Evolutionary conservation across 306 rosid genomes (phyloP), one percentile per base, ranked within the genome.

Genomic region (Trifolium subterraneum): DNA sequence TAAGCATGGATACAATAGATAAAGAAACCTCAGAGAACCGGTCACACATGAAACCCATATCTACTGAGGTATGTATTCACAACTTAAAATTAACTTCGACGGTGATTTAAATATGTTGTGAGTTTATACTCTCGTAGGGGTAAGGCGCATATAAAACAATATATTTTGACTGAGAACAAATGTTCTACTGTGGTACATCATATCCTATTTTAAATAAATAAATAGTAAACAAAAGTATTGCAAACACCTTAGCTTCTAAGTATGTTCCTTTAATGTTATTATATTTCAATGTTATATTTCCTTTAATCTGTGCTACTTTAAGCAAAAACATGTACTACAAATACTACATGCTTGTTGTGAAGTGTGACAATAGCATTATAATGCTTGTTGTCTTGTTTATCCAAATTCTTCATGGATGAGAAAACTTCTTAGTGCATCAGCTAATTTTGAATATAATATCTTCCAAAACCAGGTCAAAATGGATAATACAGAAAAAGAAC

Each of bases 21-120:
- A 80, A 72, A 41, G 87, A 87, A 77, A 81, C 86, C 44, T 51
- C 83, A 35, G 80, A 60, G 58, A 76, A 39, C 72, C 84, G 81
- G 73, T 77, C 83, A 56, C 85, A 79, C 68, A 73, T 68, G 77
- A 85, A 73, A 72, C 51, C 78, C 69, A 44, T 67, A 69, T 72
- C 87, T 60, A 38, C 73, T 70, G 86, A 88, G 97, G 99, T 95
- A 86, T 78, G 85, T 67, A 58, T 75, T 68, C 51, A 42, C 63
- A 75, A 55, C 74, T 72, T 55, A 69, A 69, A 22, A 65, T 50
- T 77, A n/a, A 64, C 68, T 70, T 70, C 54, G 41, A 31, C 42
- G 25, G 42, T 23, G 7, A 65, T 74, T 64, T 79, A 36, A n/a
- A 39, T 72, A 16, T 42, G 42, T 64, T 66, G 71, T 59, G 38